A percentile compares a stretch with the other conserved stretches of the same genome.
phyloP scores from a whole-genome alignment of 2,329 filamentous ascomycete genomes.

The Proliferodiscus dingleyae region DNA sequence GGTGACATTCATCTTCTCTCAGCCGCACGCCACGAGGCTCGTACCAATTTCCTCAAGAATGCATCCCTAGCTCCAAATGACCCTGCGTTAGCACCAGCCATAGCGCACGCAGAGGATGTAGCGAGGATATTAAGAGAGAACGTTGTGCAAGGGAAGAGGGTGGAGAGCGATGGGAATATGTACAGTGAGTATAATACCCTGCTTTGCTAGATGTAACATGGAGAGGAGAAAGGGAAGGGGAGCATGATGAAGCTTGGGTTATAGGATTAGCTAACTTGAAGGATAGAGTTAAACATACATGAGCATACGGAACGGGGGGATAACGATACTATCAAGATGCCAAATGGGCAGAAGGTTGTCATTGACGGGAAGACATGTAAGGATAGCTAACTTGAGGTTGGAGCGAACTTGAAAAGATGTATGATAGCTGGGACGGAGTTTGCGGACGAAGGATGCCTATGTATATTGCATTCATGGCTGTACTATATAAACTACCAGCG shows the following conservation, averaged over 20 bases:
- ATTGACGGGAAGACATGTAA: conserved; percentile 32
- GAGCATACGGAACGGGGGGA: conserved; percentile 86
- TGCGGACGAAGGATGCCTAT: too few species aligned
- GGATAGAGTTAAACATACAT: conserved; percentile 82
- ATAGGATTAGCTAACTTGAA: too few species aligned
- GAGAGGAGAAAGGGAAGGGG: background rate
- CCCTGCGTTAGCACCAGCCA: conserved; percentile 55
- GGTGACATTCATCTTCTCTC: conserved; percentile 65
- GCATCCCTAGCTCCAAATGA: conserved; percentile 52
- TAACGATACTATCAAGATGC: conserved; percentile 80
- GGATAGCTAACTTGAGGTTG: conserved; percentile 7
- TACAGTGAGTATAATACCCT: conserved; percentile 51
- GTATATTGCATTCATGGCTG: background rate
- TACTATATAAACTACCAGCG: background rate
- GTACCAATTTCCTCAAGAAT: conserved; percentile 67
- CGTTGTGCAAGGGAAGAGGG: conserved; percentile 72
- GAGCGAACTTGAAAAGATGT: background rate
- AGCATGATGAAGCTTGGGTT: too few species aligned
- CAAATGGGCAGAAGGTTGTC: conserved; percentile 30
- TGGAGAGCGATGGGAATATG: conserved; percentile 40
- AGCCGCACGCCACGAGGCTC: conserved; percentile 69
- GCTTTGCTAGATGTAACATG: background rate
- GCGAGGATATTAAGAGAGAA: conserved; percentile 76
- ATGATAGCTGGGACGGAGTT: too few species aligned
- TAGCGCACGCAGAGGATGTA: conserved; percentile 78